phyloP scores from a whole-genome alignment of 257 asterid species.

The Knoxia roxburghii region DNA sequence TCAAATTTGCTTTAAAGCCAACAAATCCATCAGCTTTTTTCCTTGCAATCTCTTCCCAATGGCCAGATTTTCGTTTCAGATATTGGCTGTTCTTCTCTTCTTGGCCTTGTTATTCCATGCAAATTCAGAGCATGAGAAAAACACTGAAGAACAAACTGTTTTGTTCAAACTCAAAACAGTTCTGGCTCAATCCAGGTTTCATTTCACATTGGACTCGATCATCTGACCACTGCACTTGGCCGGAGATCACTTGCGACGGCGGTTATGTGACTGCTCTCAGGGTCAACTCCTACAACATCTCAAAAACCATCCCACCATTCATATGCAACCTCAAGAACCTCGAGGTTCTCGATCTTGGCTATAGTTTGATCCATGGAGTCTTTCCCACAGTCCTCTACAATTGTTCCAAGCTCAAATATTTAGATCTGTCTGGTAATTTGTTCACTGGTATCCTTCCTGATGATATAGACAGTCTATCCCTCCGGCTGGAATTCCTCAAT shows the following conservation, averaged over 20 bases:
- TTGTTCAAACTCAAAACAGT: slow-evolving; percentile 49
- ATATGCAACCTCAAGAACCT: slow-evolving; percentile 28
- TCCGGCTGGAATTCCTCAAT: slow-evolving; percentile 33
- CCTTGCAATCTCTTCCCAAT: not conserved
- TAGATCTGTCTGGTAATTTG: slow-evolving; percentile 56
- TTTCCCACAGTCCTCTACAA: slow-evolving; percentile 27
- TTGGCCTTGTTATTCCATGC: slow-evolving; percentile 38
- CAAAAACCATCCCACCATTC: slow-evolving; percentile 21
- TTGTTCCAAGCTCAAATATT: slow-evolving; percentile 22
- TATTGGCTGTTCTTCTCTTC: slow-evolving; percentile 20
- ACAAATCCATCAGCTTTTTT: no score
- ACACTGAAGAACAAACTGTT: slow-evolving; percentile 29
- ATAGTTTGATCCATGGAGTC: slow-evolving; percentile 17
- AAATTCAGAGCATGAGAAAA: slow-evolving; percentile 28
- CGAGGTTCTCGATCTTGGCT: slow-evolving; percentile 15
- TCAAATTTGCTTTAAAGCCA: no score
- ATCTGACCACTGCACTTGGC: slow-evolving; percentile 66
- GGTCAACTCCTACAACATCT: slow-evolving; percentile 6
- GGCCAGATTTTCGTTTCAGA: slow-evolving; percentile 5
- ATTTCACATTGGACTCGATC: slow-evolving; percentile 57
- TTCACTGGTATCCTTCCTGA: slow-evolving; percentile 49
- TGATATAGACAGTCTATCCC: slow-evolving; percentile 41
- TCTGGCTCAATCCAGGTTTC: slow-evolving; percentile 51
- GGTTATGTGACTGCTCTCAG: slow-evolving; percentile 37
- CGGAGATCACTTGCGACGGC: slow-evolving; percentile 52